Conservation (phyloP, 2,329 filamentous ascomycete genomes). For the Metarhizium rileyi region DNA sequence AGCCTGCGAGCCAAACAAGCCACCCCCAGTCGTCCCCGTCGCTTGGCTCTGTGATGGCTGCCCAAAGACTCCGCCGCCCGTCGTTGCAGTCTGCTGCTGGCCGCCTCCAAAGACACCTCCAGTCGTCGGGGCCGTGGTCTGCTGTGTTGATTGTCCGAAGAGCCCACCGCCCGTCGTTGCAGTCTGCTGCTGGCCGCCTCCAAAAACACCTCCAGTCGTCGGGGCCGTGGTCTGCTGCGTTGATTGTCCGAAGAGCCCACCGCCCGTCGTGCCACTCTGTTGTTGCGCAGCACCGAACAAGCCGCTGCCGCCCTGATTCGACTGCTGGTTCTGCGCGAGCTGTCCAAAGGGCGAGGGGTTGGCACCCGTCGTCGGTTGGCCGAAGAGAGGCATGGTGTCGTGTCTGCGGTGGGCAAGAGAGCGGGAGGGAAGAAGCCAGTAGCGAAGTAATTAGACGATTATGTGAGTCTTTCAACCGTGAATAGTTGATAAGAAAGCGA, state of each 20-base stretch:
- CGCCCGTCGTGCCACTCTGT: constrained; percentile 5
- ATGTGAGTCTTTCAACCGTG: not conserved
- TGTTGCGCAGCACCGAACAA: constrained; percentile 6
- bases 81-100: constrained; percentile 13
- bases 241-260: constrained; percentile 10
- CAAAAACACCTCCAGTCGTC: constrained; percentile 7
- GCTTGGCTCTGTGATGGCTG: constrained; percentile 5
- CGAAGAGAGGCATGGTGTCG: constrained; percentile 25
- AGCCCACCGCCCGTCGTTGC: not conserved
- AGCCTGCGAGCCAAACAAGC: constrained; percentile 13
- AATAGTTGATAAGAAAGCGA: not conserved
- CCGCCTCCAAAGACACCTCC: constrained; percentile 11
- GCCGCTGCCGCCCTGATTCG: constrained; percentile 4
- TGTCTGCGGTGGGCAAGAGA: constrained; percentile 1
- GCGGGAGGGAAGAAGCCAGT: not conserved
- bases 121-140: not conserved
- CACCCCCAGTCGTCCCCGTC: constrained; percentile 5
- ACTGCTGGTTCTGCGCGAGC: constrained; percentile 10
- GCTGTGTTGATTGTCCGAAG: constrained; percentile 9
- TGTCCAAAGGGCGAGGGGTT: constrained; percentile 20
- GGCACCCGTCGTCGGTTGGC: constrained; percentile 15
- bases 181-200: constrained; percentile 2
- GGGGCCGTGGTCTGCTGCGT: constrained; percentile 6
- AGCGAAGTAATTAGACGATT: not conserved
- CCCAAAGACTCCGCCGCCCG: constrained; percentile 8